Base-by-base conservation (phyloP, 306 rosid genomes). In the Begonia loranthoides region DNA sequence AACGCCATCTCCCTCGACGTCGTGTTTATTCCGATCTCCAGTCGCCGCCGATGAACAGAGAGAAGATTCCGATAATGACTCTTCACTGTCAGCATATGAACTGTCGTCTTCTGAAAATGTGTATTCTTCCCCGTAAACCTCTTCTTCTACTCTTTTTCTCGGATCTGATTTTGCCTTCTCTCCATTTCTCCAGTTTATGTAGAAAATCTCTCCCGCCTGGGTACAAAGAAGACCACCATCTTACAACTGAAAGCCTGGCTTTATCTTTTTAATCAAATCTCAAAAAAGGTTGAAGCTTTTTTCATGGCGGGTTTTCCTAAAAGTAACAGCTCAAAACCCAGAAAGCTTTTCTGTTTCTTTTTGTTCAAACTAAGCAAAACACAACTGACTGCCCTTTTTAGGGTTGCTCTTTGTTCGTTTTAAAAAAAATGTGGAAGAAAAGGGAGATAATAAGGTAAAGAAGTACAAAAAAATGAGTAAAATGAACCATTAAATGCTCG, bases 91-190 rank as follows among this genome's bases (percentile, higher is more conserved):
- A 28, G 1, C 97, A 58, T 70, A 75, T 36, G 83, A 79, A 77
- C 87, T 71, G 6, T 79, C 76, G 13, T 85, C 88, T 43, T 76
- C 87, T 4, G 69, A 73, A 62, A 73, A 76, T 8, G 5, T 28
- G 56, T 68, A 71, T 10, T 75, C 74, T 48, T 69, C 71, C 38
- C 74, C 68, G 49, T 66, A 56, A 28, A 28, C 36, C 40, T 67
- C 19, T 15, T 45, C 61, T 28, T 46, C 79, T 21, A 22, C 52
- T 17, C 13, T 64, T 54, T 60, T 74, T 50, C 95, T 77, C 1
- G 97, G 97, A 78, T 85, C 95, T 58, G 85, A 90, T 62, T 66
- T 90, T 45, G 94, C 95, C 65, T 76, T 90, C 94, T 76, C 78
- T 14, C 97, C 95, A 57, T 72, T 90, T 67, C 83, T 80, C 97